Base-by-base conservation (phyloP, 345 rosid species). In the Cardamine resedifolia region DNA sequence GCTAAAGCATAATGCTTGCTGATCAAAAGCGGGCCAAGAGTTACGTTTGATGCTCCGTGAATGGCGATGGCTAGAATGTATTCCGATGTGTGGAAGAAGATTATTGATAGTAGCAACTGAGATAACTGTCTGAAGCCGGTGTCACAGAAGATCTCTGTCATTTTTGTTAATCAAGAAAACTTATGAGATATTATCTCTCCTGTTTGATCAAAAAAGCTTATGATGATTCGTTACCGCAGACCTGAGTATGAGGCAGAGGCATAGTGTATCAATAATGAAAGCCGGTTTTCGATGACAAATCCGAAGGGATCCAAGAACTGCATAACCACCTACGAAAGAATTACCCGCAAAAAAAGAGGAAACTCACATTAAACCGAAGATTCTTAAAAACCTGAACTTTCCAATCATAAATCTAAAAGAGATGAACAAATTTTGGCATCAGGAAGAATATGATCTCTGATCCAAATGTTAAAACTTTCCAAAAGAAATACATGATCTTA, bases 81-180 rank as follows among this genome's bases (percentile, higher is more conserved):
- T 57, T 87, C 90, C 0, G 96, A 85, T 69, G 43, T 19, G 66
- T 89, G 91, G 81, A 87, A 85, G 81, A 85, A 81, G 81, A 72
- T 18, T 16, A 84, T 5, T 4, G 87, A 85, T n/a, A 84, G 49
- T 19, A 83, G 59, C 82, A 84, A 58, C 57, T 84, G 87, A 20
- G 56, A 71, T 71, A 89, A 74, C 79, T 89, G 90, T 60, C 81
- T 77, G 82, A 63, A 71, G 18, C 82, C 77, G 0, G 82, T 72
- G 73, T 72, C 74, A 62, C 77, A 44, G 45, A 81, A 74, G 34
- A 83, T 66, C 48, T 80, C 91, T 81, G 81, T 65, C 88, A 85
- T 83, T 77, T 72, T 70, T 10, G 24, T 30, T 2, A 58, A 63
- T 51, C 19, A 61, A 59, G 5, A 12, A 60, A 55, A 38, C 6